phyloP scores from a whole-genome alignment of 1,284 basidiomycete species.

The Sanghuangporus baumii region DNA sequence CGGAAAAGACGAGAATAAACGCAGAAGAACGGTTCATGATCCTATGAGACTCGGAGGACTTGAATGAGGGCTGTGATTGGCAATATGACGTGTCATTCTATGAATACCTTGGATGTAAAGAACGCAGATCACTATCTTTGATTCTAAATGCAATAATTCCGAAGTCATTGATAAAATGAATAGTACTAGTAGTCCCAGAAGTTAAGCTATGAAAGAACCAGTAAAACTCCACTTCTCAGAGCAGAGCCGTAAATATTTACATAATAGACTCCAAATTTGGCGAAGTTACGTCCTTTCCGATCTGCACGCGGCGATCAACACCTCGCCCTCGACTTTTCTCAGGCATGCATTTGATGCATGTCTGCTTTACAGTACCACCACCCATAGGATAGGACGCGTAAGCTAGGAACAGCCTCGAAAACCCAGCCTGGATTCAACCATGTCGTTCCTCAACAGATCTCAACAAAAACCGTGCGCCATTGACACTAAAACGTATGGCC shows the following conservation, averaged over 20 bases:
- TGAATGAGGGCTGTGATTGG: too few species aligned
- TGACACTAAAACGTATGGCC: neutral
- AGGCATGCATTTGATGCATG: neutral
- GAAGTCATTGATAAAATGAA: too few species aligned
- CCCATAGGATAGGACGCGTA: neutral
- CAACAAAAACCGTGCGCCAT: neutral
- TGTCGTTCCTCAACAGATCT: neutral
- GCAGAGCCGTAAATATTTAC: neutral
- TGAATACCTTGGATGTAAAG: too few species aligned
- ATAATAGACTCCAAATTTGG: neutral
- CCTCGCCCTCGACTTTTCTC: neutral
- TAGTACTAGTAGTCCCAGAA: too few species aligned
- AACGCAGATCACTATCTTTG: too few species aligned
- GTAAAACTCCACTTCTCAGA: too few species aligned
- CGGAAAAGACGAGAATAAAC: neutral
- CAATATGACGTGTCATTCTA: too few species aligned
- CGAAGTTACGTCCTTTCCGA: neutral
- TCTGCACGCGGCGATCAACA: neutral
- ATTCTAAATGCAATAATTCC: too few species aligned
- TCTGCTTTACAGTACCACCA: neutral
- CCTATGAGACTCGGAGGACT: too few species aligned
- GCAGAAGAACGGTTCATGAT: neutral
- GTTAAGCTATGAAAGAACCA: too few species aligned
- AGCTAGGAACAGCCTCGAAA: neutral
- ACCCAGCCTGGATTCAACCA: neutral